Evolutionary conservation across 2,329 filamentous ascomycete species (phyloP), one percentile per base, ranked within the genome.

Genomic region (Alternaria consortialis): DNA sequence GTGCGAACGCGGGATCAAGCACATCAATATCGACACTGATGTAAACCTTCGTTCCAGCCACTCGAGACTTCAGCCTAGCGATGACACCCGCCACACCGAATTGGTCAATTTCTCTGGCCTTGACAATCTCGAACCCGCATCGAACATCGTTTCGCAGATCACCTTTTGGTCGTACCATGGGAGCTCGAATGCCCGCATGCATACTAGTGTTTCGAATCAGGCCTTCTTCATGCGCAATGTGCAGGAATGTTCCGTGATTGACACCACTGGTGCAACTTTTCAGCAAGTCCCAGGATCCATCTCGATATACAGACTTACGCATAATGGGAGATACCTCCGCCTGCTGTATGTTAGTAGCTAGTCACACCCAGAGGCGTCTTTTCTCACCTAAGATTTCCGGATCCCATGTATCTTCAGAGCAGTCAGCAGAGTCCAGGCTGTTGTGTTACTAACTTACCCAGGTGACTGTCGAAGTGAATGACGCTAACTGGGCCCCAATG

Each of bases 241-340:
- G 86, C 13, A 88, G 75, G 69, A 88, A 88, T 0, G 87, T 89
- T 37, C 87, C 87, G 68, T 89, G 86, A 58, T 88, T 88, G 3
- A 87, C 76, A 3, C 83, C 84, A 40, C 73, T 76, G 39, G n/a
- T 6, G 8, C 46, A 3, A 15, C 25, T 0, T 23, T 9, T 71
- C 29, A 71, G 64, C 40, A 46, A 36, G 9, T 0, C 12, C 2
- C 27, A 23, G 6, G 17, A n/a, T 12, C 15, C 8, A 12, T n/a
- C 44, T 3, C 2, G 25, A 9, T 20, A 27, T 11, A 5, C 4
- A 29, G 5, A 79, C 84, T 74, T 75, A 85, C 80, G 85, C 86
- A 64, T 89, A 88, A 63, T 87, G 82, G 5, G 85, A 86, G n/a
- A 88, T 80, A 0, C 85, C 85, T 23, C 86, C 86, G 12, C 86